These are phyloP conservation scores for Colletotrichum acutatum DNA, from an alignment of 2,329 filamentous ascomycete species.

Conservation along the genomic window DNA sequence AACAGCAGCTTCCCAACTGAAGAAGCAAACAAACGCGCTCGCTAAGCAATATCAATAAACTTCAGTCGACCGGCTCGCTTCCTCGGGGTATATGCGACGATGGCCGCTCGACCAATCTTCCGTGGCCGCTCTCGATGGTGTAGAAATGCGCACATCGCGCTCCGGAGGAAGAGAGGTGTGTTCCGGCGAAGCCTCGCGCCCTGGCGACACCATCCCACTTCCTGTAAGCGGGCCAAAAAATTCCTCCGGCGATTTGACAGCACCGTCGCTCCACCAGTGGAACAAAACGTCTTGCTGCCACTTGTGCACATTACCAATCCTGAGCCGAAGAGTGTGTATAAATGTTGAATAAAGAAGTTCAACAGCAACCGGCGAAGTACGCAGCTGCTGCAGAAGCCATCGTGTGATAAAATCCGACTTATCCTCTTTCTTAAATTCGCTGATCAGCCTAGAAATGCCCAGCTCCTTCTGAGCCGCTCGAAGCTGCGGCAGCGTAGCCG, in stretches of 20 bases:
- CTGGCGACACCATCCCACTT: constrained; percentile 9
- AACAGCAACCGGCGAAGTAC: constrained; percentile 57
- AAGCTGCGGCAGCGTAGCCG: constrained; percentile 47
- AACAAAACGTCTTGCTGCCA: constrained; percentile 52
- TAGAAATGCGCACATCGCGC: background rate
- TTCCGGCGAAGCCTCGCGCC: background rate
- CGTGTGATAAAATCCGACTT: constrained; percentile 60
- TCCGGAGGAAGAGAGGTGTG: background rate
- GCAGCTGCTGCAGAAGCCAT: constrained; percentile 64
- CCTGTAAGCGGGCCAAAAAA: constrained; percentile 23
- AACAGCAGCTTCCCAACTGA: background rate
- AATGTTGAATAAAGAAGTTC: constrained; percentile 54
- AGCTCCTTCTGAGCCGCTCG: constrained; percentile 59
- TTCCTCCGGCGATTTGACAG: constrained; percentile 20
- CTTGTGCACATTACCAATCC: constrained; percentile 46
- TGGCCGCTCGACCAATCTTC: background rate
- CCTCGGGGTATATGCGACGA: background rate
- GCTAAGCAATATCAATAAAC: background rate
- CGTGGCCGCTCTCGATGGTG: background rate
- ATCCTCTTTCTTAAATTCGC: constrained; percentile 47
- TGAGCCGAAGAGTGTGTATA: constrained; percentile 44
- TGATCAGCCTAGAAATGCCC: constrained; percentile 56
- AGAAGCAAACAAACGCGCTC: background rate
- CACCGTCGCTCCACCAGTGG: constrained; percentile 49
- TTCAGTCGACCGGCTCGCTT: background rate